Conservation (phyloP, 805 yeast genomes). For the Osmozyma mogii region DNA sequence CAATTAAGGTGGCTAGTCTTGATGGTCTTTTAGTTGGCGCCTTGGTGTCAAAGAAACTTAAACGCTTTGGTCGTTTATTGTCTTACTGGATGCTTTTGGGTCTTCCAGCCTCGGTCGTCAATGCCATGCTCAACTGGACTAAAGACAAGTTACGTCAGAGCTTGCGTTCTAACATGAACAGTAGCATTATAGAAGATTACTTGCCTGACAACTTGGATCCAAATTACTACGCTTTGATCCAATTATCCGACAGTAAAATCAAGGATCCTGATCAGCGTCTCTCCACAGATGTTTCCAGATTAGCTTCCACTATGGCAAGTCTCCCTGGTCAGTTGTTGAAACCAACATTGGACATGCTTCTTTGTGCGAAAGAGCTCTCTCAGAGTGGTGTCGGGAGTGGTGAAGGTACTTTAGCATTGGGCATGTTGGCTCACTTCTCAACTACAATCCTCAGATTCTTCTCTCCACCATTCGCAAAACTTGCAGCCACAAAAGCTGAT, state of each 20-base stretch:
- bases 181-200: slow-evolving; percentile 58
- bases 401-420: slow-evolving; percentile 72
- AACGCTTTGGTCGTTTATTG: slow-evolving; percentile 53
- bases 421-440: slow-evolving; percentile 73
- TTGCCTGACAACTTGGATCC: slow-evolving; percentile 63
- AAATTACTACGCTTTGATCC: slow-evolving; percentile 66
- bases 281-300: slow-evolving; percentile 70
- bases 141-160: slow-evolving; percentile 49
- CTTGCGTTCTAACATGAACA: slow-evolving; percentile 59
- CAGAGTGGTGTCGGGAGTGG: slow-evolving; percentile 60
- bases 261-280: slow-evolving; percentile 78
- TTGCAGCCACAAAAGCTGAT: slow-evolving; percentile 67
- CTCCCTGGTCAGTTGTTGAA: slow-evolving; percentile 79
- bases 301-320: slow-evolving; percentile 62
- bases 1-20: slow-evolving; percentile 75
- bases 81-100: slow-evolving; percentile 79
- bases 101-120: slow-evolving; percentile 75
- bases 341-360: slow-evolving; percentile 69
- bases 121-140: slow-evolving; percentile 58
- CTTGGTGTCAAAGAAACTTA: slow-evolving; percentile 62
- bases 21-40: slow-evolving; percentile 84
- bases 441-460: slow-evolving; percentile 64
- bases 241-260: slow-evolving; percentile 43
- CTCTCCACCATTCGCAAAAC: slow-evolving; percentile 84
- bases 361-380: slow-evolving; percentile 74